Conservation (phyloP, 192 early-diverging fungal genomes). For the Radiomyces spectabilis region DNA sequence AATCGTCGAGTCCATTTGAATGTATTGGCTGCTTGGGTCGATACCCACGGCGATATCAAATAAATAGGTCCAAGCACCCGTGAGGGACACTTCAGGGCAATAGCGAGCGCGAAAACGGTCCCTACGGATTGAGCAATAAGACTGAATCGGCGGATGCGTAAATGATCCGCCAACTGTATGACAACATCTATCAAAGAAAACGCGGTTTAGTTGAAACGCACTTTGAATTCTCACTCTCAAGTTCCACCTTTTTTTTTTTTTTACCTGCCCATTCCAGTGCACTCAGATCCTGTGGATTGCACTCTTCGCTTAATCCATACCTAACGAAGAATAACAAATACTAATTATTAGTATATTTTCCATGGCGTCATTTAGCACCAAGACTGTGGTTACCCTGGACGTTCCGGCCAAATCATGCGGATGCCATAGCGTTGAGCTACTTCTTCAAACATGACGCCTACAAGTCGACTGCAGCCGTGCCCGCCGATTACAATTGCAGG, state of each 20-base stretch:
- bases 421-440: conserved; percentile 17
- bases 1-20: conserved; percentile 30
- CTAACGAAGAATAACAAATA: conserved; percentile 1
- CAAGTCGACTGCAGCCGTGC: conserved; percentile 26
- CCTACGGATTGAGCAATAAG: conserved; percentile 34
- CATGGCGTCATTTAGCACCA: background rate
- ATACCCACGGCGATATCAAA: conserved; percentile 31
- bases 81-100: conserved; percentile 11
- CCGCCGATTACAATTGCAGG: conserved; percentile 31
- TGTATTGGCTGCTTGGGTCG: conserved; percentile 27
- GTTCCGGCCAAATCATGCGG: conserved; percentile 32
- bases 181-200: conserved; percentile 12
- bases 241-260: background rate
- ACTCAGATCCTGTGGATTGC: conserved; percentile 18
- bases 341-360: background rate
- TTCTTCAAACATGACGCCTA: conserved; percentile 35
- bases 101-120: conserved; percentile 31
- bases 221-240: background rate
- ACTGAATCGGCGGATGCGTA: conserved; percentile 9
- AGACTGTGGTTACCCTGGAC: conserved; percentile 23
- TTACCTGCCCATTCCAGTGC: conserved; percentile 32
- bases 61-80: conserved; percentile 24
- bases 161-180: conserved; percentile 24
- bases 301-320: conserved; percentile 30
- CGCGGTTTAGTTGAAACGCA: background rate